These are phyloP conservation scores for Boletus subcaerulescens DNA, from an alignment of 768 basidiomycete species.

Conservation along the genomic window DNA sequence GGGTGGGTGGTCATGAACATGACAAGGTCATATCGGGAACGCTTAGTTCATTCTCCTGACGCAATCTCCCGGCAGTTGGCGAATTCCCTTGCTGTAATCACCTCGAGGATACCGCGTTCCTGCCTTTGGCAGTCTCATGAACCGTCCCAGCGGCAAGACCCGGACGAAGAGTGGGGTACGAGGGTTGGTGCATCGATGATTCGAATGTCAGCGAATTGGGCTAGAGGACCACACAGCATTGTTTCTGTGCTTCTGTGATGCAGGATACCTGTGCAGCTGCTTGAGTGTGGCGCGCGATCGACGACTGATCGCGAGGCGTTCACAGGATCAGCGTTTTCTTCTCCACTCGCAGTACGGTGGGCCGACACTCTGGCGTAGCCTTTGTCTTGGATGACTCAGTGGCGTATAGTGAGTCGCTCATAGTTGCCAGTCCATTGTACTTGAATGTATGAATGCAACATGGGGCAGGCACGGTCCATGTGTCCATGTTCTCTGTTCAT, in stretches of 20 bases:
- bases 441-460: neutral
- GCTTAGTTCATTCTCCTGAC: constrained; percentile 7
- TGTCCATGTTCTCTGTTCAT: neutral
- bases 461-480: neutral
- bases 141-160: neutral
- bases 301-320: neutral
- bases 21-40: constrained; percentile 14
- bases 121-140: constrained; percentile 1
- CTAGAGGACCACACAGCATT: neutral
- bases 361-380: constrained; percentile 1
- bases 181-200: constrained; percentile 3
- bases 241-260: constrained; percentile 3
- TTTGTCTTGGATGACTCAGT: neutral
- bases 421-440: too few species aligned
- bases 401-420: neutral
- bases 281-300: neutral
- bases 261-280: neutral
- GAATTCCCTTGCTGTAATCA: constrained; percentile 26
- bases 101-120: constrained; percentile 29
- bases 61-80: constrained; percentile 8
- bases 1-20: constrained; percentile 1
- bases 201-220: neutral
- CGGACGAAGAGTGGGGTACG: constrained; percentile 14
- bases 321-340: neutral
- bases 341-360: neutral